Percentiles rank a stretch among this genome's conserved stretches.
Evolutionary conservation across 768 basidiomycete genomes (phyloP).

Genomic region (Daedalea quercina): DNA sequence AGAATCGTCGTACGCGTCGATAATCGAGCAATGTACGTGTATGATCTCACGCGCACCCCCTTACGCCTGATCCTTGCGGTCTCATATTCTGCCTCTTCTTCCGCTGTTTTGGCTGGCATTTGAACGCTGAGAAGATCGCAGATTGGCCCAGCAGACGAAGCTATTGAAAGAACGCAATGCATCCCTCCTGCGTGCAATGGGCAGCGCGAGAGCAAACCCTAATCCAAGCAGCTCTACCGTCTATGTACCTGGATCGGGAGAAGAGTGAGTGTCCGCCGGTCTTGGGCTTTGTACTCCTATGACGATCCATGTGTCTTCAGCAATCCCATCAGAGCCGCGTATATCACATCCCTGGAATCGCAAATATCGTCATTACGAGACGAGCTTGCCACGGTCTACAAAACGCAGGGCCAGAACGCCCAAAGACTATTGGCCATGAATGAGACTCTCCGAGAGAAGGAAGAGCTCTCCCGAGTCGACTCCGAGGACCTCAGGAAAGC

Average conservation of each 20-base stretch:
- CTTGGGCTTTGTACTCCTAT: not conserved
- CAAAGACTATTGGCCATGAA: constrained; percentile 91
- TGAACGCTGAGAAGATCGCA: constrained; percentile 59
- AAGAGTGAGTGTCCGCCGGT: constrained; percentile 56
- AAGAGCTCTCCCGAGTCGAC: constrained; percentile 78
- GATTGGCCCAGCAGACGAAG: constrained; percentile 88
- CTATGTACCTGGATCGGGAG: constrained; percentile 50
- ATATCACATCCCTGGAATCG: constrained; percentile 86
- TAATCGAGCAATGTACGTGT: constrained; percentile 88
- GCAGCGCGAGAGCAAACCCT: constrained; percentile 57
- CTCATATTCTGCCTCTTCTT: constrained; percentile 7
- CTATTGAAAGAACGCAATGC: constrained; percentile 90
- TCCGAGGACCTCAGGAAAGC: constrained; percentile 73
- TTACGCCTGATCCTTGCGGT: constrained; percentile 1
- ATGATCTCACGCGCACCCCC: constrained; percentile 2
- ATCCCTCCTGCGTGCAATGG: constrained; percentile 79
- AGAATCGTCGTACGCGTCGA: constrained; percentile 72
- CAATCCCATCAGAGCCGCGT: constrained; percentile 81
- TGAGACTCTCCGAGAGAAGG: constrained; percentile 90
- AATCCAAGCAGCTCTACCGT: constrained; percentile 60
- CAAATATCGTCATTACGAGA: constrained; percentile 89
- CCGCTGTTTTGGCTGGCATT: constrained; percentile 6
- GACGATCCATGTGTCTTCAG: constrained; percentile 28
- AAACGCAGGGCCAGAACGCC: constrained; percentile 93
- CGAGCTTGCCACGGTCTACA: constrained; percentile 92